phyloP scores from a whole-genome alignment of 768 basidiomycete genomes.

The Pholiota microspora region DNA sequence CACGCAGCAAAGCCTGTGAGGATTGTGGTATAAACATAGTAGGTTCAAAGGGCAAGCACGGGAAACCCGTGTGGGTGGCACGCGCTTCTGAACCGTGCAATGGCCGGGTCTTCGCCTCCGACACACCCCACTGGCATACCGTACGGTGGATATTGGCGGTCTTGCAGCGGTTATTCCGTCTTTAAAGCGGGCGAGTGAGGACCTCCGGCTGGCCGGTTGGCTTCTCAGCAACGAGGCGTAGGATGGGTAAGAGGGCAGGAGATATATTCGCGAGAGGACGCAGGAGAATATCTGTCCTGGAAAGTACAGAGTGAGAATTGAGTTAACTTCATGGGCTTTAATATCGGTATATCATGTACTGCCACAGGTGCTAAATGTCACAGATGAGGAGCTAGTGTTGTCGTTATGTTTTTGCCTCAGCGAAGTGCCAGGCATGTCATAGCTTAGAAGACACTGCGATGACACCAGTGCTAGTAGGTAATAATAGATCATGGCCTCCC shows the following conservation, averaged over 20 bases:
- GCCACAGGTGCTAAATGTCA: too few relatives aligned
- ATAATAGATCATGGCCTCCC: neutral
- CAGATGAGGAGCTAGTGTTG: too few relatives aligned
- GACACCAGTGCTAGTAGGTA: neutral
- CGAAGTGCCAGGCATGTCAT: too few relatives aligned
- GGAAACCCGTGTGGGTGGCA: neutral
- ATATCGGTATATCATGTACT: too few relatives aligned
- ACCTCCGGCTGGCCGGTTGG: neutral
- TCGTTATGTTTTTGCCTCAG: too few relatives aligned
- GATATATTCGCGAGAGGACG: neutral
- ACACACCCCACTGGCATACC: too few relatives aligned
- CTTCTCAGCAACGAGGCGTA: neutral
- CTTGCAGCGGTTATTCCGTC: neutral
- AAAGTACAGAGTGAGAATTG: neutral
- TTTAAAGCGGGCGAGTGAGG: neutral
- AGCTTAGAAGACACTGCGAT: neutral
- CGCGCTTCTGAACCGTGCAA: neutral
- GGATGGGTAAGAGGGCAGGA: neutral
- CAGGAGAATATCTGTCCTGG: neutral
- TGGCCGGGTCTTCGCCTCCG: neutral
- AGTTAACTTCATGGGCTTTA: neutral
- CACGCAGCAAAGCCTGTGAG: conserved; percentile 6
- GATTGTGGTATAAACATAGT: conserved; percentile 5
- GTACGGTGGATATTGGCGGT: neutral
- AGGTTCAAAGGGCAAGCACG: conserved; percentile 3